Conservation (phyloP, 1,284 basidiomycete genomes). For the Ceratobasidium sp. region DNA sequence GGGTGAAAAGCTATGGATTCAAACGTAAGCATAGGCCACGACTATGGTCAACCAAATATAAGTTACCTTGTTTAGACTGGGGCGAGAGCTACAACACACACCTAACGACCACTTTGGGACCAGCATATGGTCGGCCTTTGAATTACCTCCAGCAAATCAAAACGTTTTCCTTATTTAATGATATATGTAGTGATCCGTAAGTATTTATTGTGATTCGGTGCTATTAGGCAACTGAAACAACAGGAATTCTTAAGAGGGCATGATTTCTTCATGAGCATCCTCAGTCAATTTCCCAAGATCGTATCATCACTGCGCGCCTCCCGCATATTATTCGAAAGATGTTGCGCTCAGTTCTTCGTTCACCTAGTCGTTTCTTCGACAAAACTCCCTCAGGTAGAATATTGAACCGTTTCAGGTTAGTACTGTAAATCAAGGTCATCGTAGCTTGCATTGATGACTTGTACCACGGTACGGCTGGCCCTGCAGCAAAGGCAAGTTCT, state of each 20-base stretch:
- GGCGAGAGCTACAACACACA: conserved; percentile 26
- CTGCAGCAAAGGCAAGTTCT: not conserved
- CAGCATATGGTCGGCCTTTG: not conserved
- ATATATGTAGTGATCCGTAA: conserved; percentile 26
- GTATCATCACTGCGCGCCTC: conserved; percentile 30
- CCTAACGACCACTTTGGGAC: not conserved
- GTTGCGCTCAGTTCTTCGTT: conserved; percentile 37
- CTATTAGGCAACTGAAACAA: not conserved
- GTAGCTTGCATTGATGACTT: conserved; percentile 9
- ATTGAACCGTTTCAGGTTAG: conserved; percentile 11
- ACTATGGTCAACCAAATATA: not conserved
- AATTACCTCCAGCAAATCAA: conserved; percentile 21
- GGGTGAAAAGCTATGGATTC: conserved; percentile 38
- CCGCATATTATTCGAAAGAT: conserved; percentile 21
- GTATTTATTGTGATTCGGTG: not conserved
- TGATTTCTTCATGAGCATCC: not conserved
- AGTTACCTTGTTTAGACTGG: not conserved
- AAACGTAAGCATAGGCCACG: conserved; percentile 1
- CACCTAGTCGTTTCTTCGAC: conserved; percentile 38
- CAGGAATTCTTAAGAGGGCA: not conserved
- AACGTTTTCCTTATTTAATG: conserved; percentile 31
- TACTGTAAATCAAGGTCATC: not conserved
- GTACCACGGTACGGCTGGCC: not conserved
- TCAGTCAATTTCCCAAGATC: conserved; percentile 16
- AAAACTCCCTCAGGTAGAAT: conserved; percentile 37